Conservation (phyloP, 164 flowering plant genomes). For the Piper longum region DNA sequence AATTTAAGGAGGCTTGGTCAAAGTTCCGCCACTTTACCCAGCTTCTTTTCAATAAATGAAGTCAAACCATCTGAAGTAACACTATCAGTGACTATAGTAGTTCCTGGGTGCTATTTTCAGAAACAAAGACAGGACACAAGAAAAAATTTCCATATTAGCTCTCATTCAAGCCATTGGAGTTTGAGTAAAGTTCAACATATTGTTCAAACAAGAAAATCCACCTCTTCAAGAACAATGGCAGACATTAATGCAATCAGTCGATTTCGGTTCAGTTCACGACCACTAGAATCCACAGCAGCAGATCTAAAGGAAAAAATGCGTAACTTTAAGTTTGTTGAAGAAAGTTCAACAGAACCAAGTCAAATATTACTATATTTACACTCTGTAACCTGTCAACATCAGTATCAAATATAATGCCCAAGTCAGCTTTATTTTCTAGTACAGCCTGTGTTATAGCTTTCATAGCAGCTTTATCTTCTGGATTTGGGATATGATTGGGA, state of each 20-base stretch:
- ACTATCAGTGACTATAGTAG: slow-evolving; percentile 96
- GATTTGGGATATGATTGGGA: slow-evolving; percentile 97
- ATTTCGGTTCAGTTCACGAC: slow-evolving; percentile 81
- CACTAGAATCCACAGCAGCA: slow-evolving; percentile 96
- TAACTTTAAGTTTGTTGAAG: background rate
- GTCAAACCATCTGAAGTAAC: slow-evolving; percentile 97
- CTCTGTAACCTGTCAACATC: slow-evolving; percentile 82
- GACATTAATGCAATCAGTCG: slow-evolving; percentile 90
- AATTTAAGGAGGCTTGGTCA: background rate
- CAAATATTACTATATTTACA: slow-evolving; percentile 1
- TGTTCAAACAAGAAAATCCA: slow-evolving; percentile 5
- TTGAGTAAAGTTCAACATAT: no score
- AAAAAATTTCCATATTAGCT: slow-evolving; percentile 4
- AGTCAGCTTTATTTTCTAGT: slow-evolving; percentile 74
- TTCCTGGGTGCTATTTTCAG: slow-evolving; percentile 66
- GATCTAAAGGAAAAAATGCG: slow-evolving; percentile 38
- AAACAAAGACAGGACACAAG: slow-evolving; percentile 1
- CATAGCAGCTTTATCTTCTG: slow-evolving; percentile 95
- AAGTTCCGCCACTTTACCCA: slow-evolving; percentile 36
- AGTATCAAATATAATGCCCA: slow-evolving; percentile 96
- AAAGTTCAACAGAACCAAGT: background rate
- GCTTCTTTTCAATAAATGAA: slow-evolving; percentile 77
- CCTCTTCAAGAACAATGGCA: slow-evolving; percentile 92
- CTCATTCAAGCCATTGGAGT: background rate
- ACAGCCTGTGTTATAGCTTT: slow-evolving; percentile 87